Conservation (phyloP, 2,329 filamentous ascomycete species). For the Amauroascus verrucosus region DNA sequence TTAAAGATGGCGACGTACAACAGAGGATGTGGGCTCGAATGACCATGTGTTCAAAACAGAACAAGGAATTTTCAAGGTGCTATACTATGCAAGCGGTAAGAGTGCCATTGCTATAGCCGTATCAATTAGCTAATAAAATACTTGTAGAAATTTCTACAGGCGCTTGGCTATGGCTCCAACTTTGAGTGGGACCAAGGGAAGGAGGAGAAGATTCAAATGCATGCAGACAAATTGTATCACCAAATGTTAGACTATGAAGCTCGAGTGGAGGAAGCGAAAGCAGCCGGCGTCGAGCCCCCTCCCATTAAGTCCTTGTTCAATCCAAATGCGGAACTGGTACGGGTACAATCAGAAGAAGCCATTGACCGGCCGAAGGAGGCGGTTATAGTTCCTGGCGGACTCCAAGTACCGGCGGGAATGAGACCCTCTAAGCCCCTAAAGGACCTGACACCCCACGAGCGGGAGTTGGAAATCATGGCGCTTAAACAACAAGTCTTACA, state of each 20-base stretch:
- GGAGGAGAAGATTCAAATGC: slow-evolving; percentile 88
- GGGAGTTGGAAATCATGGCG: slow-evolving; percentile 36
- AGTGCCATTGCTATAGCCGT: too few species aligned
- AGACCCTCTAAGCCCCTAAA: slow-evolving; percentile 32
- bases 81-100: slow-evolving; percentile 75
- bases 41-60: slow-evolving; percentile 72
- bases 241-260: slow-evolving; percentile 75
- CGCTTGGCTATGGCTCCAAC: slow-evolving; percentile 71
- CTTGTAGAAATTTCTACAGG: slow-evolving; percentile 69
- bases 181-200: slow-evolving; percentile 54
- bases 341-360: background rate
- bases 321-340: slow-evolving; percentile 22
- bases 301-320: slow-evolving; percentile 38
- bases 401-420: slow-evolving; percentile 27
- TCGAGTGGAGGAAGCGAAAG: slow-evolving; percentile 51
- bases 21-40: slow-evolving; percentile 47
- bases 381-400: slow-evolving; percentile 30
- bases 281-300: slow-evolving; percentile 35
- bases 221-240: slow-evolving; percentile 83
- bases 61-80: slow-evolving; percentile 70
- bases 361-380: slow-evolving; percentile 14
- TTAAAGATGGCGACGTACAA: slow-evolving; percentile 57
- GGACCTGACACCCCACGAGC: slow-evolving; percentile 38
- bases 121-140: background rate
- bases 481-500: slow-evolving; percentile 32